These are phyloP conservation scores for Rubus parviflorus DNA, from an alignment of 306 rosid genomes.

Conservation along the genomic window DNA sequence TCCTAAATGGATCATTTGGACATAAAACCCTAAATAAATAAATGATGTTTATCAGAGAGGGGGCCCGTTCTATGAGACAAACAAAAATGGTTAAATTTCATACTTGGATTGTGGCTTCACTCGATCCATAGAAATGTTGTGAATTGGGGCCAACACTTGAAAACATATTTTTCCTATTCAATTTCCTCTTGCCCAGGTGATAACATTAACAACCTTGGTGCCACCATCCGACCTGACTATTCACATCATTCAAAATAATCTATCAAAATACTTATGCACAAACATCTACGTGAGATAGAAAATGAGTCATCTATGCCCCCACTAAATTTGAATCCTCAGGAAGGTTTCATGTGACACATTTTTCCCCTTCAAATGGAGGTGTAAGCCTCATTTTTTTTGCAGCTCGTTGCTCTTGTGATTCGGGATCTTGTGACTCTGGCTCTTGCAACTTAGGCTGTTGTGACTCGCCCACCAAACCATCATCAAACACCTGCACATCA, in stretches of 20 bases:
- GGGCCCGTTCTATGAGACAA: neutral
- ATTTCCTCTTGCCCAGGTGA: neutral
- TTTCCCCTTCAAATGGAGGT: conserved; percentile 25
- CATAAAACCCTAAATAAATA: neutral
- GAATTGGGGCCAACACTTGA: neutral
- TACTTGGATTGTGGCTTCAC: neutral
- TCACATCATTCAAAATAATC: conserved; percentile 14
- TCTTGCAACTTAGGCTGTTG: conserved; percentile 19
- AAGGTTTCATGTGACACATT: conserved; percentile 1
- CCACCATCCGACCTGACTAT: conserved; percentile 11
- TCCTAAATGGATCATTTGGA: neutral
- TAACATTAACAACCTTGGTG: neutral
- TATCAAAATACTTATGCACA: conserved; percentile 18
- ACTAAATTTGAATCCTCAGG: neutral
- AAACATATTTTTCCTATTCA: conserved; percentile 4
- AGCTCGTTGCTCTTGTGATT: conserved; percentile 46
- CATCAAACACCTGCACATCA: conserved; percentile 30
- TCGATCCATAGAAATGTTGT: neutral
- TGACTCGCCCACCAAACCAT: conserved; percentile 28
- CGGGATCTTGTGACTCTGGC: conserved; percentile 29
- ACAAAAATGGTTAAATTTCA: neutral
- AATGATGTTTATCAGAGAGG: neutral
- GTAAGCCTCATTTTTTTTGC: conserved; percentile 48
- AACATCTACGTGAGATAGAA: neutral
- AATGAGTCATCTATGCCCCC: neutral